phyloP scores from a whole-genome alignment of 2,329 filamentous ascomycete genomes.

The Trichoderma sp. region DNA sequence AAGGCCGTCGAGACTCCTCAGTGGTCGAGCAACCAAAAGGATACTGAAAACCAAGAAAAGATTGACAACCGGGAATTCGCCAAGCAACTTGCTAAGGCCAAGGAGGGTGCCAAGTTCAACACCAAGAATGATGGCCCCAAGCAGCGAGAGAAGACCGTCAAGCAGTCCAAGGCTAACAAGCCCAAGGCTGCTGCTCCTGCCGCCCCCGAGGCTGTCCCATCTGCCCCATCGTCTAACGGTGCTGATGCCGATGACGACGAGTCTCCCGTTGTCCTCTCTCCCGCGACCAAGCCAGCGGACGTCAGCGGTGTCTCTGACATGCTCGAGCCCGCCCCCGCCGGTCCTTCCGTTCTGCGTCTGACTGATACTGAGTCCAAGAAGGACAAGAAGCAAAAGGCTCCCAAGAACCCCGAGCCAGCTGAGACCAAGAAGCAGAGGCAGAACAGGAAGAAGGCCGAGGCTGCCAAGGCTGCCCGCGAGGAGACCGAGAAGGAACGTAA shows the following conservation, averaged over 20 bases:
- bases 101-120: constrained; percentile 63
- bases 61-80: constrained; percentile 75
- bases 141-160: constrained; percentile 66
- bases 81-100: constrained; percentile 65
- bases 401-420: constrained; percentile 61
- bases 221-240: constrained; percentile 64
- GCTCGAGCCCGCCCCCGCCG: constrained; percentile 70
- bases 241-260: constrained; percentile 78
- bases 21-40: constrained; percentile 27
- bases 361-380: constrained; percentile 64
- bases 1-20: constrained; percentile 27
- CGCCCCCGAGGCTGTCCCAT: constrained; percentile 30
- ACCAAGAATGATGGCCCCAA: constrained; percentile 54
- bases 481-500: constrained; percentile 78
- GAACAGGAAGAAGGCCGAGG: constrained; percentile 84
- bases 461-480: constrained; percentile 69
- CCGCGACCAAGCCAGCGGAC: constrained; percentile 54
- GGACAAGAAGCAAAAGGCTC: constrained; percentile 62
- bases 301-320: constrained; percentile 81
- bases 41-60: constrained; percentile 51
- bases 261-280: constrained; percentile 45
- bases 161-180: constrained; percentile 62
- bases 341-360: constrained; percentile 74
- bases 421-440: constrained; percentile 96
- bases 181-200: constrained; percentile 44